phyloP scores from a whole-genome alignment of 305 asterid genomes.

The Plantago rigida region DNA sequence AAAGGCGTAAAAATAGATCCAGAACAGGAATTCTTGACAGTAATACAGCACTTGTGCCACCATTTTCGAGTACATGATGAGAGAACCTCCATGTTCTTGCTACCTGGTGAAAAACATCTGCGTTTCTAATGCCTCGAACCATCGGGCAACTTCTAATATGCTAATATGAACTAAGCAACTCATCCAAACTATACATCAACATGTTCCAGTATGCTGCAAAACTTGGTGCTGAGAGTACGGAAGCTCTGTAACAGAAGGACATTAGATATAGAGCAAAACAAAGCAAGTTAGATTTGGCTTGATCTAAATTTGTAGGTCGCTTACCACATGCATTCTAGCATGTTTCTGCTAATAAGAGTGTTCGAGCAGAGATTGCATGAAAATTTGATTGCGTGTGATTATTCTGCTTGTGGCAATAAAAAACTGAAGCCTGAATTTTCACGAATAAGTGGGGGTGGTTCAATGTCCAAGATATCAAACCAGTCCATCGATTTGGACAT shows the following conservation, averaged over 20 bases:
- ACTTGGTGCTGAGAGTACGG: too few relatives aligned
- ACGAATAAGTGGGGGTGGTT: constrained; percentile 68
- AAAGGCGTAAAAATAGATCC: not conserved
- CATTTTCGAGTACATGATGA: not conserved
- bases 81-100: constrained; percentile 4
- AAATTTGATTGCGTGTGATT: not conserved
- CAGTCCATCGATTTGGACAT: constrained; percentile 89
- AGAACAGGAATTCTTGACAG: not conserved
- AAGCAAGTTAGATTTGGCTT: too few relatives aligned
- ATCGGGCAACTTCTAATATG: not conserved
- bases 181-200: not conserved
- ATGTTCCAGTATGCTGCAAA: not conserved
- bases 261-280: too few relatives aligned
- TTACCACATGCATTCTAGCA: constrained; percentile 1
- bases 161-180: not conserved
- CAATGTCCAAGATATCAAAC: constrained; percentile 64
- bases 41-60: constrained; percentile 5
- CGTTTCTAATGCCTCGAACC: not conserved
- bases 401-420: constrained; percentile 52
- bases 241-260: too few relatives aligned
- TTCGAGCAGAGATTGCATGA: constrained; percentile 11
- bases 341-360: constrained; percentile 16
- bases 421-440: constrained; percentile 82
- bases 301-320: not conserved
- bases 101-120: not conserved